Evolutionary conservation across 495 filamentous ascomycete species (phyloP).

Genomic region (Tetracladium setigerum): DNA sequence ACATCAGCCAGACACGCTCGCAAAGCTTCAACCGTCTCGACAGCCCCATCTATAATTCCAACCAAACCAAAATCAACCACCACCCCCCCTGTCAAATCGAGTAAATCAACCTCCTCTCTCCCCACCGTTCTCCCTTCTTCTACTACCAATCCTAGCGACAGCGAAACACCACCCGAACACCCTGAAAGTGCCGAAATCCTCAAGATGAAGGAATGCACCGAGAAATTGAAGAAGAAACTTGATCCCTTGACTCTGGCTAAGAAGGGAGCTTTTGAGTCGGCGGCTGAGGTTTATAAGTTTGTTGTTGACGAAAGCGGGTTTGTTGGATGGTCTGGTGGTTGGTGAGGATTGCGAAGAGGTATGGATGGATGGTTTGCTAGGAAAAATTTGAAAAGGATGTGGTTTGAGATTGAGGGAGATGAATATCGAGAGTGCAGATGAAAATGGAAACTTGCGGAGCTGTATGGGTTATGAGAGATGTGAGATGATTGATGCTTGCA

Average conservation of each 20-base stretch:
- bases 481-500: too few species aligned
- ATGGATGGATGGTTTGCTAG: background rate
- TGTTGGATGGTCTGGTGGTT: background rate
- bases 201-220: slow-evolving; percentile 29
- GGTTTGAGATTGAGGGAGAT: too few species aligned
- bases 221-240: slow-evolving; percentile 34
- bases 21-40: too few species aligned
- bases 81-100: too few species aligned
- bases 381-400: background rate
- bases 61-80: too few species aligned
- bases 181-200: slow-evolving; percentile 24
- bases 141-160: slow-evolving; percentile 9
- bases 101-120: too few species aligned
- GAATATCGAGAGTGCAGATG: too few species aligned
- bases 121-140: slow-evolving; percentile 24
- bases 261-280: slow-evolving; percentile 14
- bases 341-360: background rate
- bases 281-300: slow-evolving; percentile 8
- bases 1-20: too few species aligned
- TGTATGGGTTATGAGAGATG: too few species aligned
- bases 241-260: slow-evolving; percentile 25
- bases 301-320: background rate
- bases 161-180: background rate
- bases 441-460: too few species aligned
- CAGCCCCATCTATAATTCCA: too few species aligned